Evolutionary conservation across 2,329 filamentous ascomycete genomes (phyloP).

Genomic region (Metarhizium guizhouense): DNA sequence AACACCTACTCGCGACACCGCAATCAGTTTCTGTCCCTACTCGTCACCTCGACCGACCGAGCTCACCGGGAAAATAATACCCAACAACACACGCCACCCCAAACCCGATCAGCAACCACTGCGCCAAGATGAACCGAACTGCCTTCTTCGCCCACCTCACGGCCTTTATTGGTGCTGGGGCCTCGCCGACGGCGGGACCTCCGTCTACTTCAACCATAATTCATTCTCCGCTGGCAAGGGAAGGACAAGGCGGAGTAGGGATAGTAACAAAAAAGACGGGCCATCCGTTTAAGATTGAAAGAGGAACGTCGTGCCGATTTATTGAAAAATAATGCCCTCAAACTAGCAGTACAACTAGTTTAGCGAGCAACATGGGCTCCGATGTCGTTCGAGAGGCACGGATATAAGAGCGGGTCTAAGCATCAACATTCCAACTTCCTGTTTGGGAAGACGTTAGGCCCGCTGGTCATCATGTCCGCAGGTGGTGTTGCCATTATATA

Average conservation of each 20-base stretch:
- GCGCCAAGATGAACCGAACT: slow-evolving; percentile 34
- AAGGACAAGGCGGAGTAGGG: too few relatives aligned
- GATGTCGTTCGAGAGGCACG: too few relatives aligned
- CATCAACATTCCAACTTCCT: neutral
- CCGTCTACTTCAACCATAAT: too few relatives aligned
- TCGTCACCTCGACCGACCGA: too few relatives aligned
- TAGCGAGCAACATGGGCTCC: too few relatives aligned
- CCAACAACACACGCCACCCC: slow-evolving; percentile 40
- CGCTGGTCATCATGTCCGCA: too few relatives aligned
- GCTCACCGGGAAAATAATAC: slow-evolving; percentile 59
- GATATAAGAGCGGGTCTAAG: too few relatives aligned
- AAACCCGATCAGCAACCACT: slow-evolving; percentile 59
- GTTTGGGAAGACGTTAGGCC: neutral
- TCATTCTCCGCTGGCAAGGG: too few relatives aligned
- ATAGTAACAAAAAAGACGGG: too few relatives aligned
- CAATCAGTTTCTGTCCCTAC: slow-evolving; percentile 6
- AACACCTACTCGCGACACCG: too few relatives aligned
- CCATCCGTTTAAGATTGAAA: neutral
- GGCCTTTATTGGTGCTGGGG: neutral
- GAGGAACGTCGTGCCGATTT: neutral
- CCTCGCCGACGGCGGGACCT: too few relatives aligned
- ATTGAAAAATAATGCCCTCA: neutral
- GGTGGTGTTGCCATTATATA: too few relatives aligned
- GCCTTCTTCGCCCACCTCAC: slow-evolving; percentile 3
- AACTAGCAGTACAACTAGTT: neutral